A percentile compares a stretch with the other conserved stretches of the same genome.
Evolutionary conservation across 441 rosid species (phyloP).

Genomic region (Eruca vesicaria): DNA sequence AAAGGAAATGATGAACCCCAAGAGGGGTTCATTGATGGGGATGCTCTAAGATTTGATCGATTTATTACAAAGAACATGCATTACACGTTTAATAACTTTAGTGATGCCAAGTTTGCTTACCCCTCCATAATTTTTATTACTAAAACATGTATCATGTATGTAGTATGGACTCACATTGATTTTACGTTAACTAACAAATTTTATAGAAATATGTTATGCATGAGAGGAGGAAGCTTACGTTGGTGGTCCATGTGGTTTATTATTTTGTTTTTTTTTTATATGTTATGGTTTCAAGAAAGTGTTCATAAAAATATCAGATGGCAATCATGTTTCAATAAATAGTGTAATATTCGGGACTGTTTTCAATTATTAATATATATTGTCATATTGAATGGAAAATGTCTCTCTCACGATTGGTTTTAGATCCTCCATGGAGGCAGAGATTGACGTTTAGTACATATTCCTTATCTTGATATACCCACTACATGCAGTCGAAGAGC

Average conservation of each 20-base stretch:
- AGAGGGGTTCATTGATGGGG: no score
- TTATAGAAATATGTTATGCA: background rate
- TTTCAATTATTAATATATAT: background rate
- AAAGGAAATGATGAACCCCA: no score
- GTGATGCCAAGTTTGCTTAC: background rate
- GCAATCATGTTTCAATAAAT: background rate
- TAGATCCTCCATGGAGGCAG: slow-evolving; percentile 7
- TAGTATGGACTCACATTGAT: background rate
- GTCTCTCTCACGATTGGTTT: slow-evolving; percentile 4
- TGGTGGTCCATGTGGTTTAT: background rate
- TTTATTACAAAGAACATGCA: background rate
- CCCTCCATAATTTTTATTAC: background rate
- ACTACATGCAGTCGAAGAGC: background rate
- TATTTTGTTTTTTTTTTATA: background rate
- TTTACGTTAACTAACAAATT: background rate
- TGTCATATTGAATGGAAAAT: background rate
- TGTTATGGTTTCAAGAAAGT: background rate
- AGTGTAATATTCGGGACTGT: background rate
- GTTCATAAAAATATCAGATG: background rate
- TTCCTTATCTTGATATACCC: slow-evolving; percentile 3
- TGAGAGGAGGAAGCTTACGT: background rate
- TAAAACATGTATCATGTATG: background rate
- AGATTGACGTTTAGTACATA: background rate
- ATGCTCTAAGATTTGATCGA: background rate
- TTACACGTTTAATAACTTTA: background rate